Evolutionary conservation across 1,139 yeast species (phyloP), one percentile per base, ranked within the genome.

Genomic region (Pichia sp.): DNA sequence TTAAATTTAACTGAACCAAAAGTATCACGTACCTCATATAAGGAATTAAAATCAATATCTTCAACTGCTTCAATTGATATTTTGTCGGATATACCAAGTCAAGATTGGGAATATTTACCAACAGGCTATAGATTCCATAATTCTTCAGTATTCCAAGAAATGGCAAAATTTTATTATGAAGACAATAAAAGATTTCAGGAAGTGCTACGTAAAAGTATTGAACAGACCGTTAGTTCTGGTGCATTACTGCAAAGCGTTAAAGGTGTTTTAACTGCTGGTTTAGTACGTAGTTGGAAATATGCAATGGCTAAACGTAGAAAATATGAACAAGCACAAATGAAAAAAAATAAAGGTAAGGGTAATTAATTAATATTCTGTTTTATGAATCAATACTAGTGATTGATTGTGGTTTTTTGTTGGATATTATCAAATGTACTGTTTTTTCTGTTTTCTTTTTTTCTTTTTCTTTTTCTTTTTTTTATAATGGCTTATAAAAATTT

Each of bases 191-290:
- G 6, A 23, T 66, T 80, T 38, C 58, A 65, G 2, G 46, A 58
- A 22, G 68, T 39, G n/a, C 65, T 83, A 38, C 51, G 57, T 27
- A 45, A 51, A 25, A 66, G 73, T 5, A 71, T 92, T 28, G 71
- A 73, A 51, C 65, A 70, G 30, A 84, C 86, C 0, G 90, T 90
- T 10, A 70, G 75, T 29, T 66, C 71, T 55, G 85, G 95, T 11
- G 85, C 96, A 16, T 58, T 83, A 11, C 63, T 79, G 12, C 98
- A 94, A 63, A 79, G 87, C 29, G 55, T 80, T 23, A 89, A 90
- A 61, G 98, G 99, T 0, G 57, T 92, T 4, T 68, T 86, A 35
- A 87, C 95, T 3, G 96, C 97, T 1, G 98, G 99, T 1, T 46
- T 87, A 1, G 60, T 70, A 30, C 84, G 86, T 60, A 80, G 95